These are phyloP conservation scores for Globisporangium viniferum DNA, from an alignment of 352 stramenopile genomes.

Conservation along the genomic window DNA sequence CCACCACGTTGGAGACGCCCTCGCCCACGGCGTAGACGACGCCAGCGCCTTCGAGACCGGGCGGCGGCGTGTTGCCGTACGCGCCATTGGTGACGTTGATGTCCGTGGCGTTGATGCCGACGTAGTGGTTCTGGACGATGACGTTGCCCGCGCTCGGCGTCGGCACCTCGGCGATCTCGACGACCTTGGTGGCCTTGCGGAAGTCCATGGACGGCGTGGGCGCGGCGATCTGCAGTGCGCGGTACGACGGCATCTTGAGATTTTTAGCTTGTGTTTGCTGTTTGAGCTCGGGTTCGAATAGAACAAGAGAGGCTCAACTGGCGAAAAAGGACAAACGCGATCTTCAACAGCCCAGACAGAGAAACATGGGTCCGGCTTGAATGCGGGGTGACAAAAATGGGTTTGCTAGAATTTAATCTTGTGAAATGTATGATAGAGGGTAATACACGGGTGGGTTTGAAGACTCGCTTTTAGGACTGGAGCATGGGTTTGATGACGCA, in stretches of 20 bases:
- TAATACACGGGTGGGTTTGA: too few relatives aligned
- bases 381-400: too few relatives aligned
- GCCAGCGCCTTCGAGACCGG: conserved; percentile 38
- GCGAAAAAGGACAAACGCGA: too few relatives aligned
- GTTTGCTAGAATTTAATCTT: too few relatives aligned
- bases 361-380: too few relatives aligned
- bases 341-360: too few relatives aligned
- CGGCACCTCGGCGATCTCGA: conserved; percentile 25
- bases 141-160: conserved; percentile 23
- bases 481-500: background rate
- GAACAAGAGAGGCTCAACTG: background rate
- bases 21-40: conserved; percentile 36
- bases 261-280: background rate
- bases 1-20: conserved; percentile 43
- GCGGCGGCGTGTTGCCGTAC: conserved; percentile 23
- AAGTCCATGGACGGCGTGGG: conserved; percentile 39
- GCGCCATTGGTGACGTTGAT: conserved; percentile 56
- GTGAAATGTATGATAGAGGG: too few relatives aligned
- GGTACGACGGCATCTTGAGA: conserved; percentile 27
- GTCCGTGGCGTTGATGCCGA: conserved; percentile 57
- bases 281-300: background rate
- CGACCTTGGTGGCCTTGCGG: conserved; percentile 28
- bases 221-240: conserved; percentile 29
- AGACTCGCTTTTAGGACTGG: background rate
- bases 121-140: conserved; percentile 50